Conservation (phyloP, 2,329 filamentous ascomycete genomes). For the Elsinoe australis region DNA sequence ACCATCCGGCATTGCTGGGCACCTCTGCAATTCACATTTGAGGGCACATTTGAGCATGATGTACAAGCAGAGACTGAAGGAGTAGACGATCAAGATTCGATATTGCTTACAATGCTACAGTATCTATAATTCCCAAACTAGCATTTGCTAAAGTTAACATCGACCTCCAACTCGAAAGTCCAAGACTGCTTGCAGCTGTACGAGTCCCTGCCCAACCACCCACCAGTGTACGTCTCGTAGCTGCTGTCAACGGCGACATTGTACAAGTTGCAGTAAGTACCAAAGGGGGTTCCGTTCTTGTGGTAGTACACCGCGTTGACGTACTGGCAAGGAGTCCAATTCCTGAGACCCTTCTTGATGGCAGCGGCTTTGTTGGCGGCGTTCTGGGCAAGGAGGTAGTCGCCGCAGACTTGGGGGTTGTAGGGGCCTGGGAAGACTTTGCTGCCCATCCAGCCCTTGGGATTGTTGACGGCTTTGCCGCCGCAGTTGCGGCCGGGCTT, state of each 20-base stretch:
- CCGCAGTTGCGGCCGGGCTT: slow-evolving; percentile 24
- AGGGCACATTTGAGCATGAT: no score
- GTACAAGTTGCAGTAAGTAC: slow-evolving; percentile 29
- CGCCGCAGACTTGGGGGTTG: slow-evolving; percentile 27
- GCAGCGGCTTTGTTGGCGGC: slow-evolving; percentile 22
- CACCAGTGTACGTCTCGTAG: slow-evolving; percentile 23
- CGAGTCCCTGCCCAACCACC: slow-evolving; percentile 20
- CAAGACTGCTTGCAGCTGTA: slow-evolving; percentile 24
- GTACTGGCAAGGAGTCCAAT: slow-evolving; percentile 25
- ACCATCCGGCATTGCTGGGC: no score
- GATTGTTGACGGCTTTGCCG: slow-evolving; percentile 20
- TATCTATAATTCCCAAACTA: slow-evolving; percentile 7
- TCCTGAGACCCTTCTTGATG: slow-evolving; percentile 19
- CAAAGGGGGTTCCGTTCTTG: slow-evolving; percentile 25
- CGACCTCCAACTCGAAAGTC: slow-evolving; percentile 20
- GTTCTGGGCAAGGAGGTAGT: slow-evolving; percentile 23
- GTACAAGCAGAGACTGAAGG: no score
- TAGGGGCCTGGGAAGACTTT: slow-evolving; percentile 30
- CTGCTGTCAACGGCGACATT: slow-evolving; percentile 18
- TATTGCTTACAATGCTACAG: no score
- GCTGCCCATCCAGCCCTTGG: slow-evolving; percentile 23
- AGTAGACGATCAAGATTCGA: no score
- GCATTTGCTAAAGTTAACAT: slow-evolving; percentile 14
- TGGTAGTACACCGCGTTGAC: slow-evolving; percentile 28
- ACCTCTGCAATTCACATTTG: no score